Evolutionary conservation across 805 yeast species (phyloP).

Genomic region (Saccharomycopsis sp.): DNA sequence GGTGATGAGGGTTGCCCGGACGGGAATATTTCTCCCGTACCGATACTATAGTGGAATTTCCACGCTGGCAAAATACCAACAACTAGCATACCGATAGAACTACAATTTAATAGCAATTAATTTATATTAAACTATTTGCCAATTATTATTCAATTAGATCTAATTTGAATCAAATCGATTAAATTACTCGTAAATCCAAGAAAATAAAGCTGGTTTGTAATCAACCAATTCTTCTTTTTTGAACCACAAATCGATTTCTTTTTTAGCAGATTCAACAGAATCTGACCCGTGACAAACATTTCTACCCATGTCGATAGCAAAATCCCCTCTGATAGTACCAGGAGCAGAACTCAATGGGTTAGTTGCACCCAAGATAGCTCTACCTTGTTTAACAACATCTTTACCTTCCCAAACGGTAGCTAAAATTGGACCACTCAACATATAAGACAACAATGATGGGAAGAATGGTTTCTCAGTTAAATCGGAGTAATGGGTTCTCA

Average conservation of each 20-base stretch:
- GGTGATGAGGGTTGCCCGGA: too few species aligned
- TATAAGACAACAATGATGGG: constrained; percentile 93
- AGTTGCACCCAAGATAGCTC: constrained; percentile 97
- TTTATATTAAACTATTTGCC: neutral
- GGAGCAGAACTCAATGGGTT: constrained; percentile 96
- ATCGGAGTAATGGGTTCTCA: constrained; percentile 94
- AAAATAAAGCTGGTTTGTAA: constrained; percentile 78
- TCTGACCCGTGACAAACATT: constrained; percentile 99
- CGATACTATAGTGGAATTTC: too few species aligned
- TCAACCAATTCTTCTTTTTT: constrained; percentile 91
- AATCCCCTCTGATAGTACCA: constrained; percentile 99
- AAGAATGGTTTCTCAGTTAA: constrained; percentile 94
- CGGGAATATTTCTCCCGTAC: too few species aligned
- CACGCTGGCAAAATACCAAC: too few species aligned
- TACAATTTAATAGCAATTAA: too few species aligned
- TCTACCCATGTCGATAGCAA: constrained; percentile 97
- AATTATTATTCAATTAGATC: neutral
- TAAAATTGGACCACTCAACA: constrained; percentile 96
- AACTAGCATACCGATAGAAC: too few species aligned
- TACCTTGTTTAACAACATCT: constrained; percentile 98
- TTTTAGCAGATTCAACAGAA: constrained; percentile 95
- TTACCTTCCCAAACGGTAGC: constrained; percentile 99
- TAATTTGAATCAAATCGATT: neutral
- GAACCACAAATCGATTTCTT: constrained; percentile 97
- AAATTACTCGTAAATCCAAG: constrained; percentile 92